phyloP scores from a whole-genome alignment of 352 stramenopile species.

The Phytophthora sansomeana region DNA sequence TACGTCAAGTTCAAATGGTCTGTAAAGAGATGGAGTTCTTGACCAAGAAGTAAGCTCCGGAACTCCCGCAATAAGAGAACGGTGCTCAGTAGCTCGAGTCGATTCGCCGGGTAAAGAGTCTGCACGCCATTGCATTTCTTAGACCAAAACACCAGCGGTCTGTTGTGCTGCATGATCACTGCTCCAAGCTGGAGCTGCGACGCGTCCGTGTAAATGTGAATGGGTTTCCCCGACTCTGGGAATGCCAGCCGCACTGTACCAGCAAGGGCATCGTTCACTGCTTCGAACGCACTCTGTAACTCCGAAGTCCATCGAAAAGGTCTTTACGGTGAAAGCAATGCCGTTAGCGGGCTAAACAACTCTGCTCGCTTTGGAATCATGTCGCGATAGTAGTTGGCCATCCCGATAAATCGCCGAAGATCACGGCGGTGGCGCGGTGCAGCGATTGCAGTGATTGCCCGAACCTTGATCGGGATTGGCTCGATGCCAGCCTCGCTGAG shows the following conservation, averaged over 20 bases:
- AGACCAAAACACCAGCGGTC: not conserved
- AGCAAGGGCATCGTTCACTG: not conserved
- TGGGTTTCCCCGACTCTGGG: not conserved
- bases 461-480: not conserved
- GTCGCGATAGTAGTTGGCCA: constrained; percentile 8
- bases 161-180: not conserved
- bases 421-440: not conserved
- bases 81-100: constrained; percentile 2
- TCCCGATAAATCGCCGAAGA: not conserved
- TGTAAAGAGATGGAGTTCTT: not conserved
- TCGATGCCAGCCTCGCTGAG: no score
- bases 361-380: not conserved
- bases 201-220: constrained; percentile 4
- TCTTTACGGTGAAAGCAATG: not conserved
- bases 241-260: not conserved
- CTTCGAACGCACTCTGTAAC: not conserved
- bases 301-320: not conserved
- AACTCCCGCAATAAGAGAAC: not conserved
- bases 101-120: not conserved
- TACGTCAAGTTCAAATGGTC: constrained; percentile 17
- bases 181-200: constrained; percentile 5
- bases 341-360: not conserved
- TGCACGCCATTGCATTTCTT: constrained; percentile 6
- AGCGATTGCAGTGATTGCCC: constrained; percentile 1
- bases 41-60: not conserved